Percentiles rank a stretch among this genome's conserved stretches.
phyloP scores from a whole-genome alignment of 257 asterid genomes.

The Gentiana macrophylla region DNA sequence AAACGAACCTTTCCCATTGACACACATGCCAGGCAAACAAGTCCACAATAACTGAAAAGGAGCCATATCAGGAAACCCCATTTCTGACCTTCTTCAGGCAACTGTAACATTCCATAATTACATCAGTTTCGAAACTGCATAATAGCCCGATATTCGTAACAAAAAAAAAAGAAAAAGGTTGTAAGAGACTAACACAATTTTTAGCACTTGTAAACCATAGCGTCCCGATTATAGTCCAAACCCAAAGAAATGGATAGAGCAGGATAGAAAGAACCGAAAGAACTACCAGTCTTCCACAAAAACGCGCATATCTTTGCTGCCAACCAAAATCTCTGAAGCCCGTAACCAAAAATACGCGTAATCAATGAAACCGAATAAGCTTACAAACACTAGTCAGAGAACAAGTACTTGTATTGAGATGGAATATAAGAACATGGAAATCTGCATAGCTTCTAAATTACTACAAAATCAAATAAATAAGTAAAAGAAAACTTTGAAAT shows the following conservation, averaged over 20 bases:
- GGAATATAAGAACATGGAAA: too few species aligned
- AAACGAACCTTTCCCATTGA: conserved; percentile 68
- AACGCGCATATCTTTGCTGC: conserved; percentile 79
- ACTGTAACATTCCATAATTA: conserved; percentile 26
- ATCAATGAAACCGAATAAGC: too few species aligned
- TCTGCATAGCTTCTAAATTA: too few species aligned
- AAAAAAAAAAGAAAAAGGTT: neutral
- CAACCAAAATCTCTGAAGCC: conserved; percentile 78
- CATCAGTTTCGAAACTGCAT: conserved; percentile 9
- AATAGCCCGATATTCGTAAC: neutral
- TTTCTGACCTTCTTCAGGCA: conserved; percentile 95
- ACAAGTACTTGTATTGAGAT: too few species aligned
- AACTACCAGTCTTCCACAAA: conserved; percentile 75
- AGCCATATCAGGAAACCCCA: conserved; percentile 99
- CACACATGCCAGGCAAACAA: conserved; percentile 70
- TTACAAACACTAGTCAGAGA: too few species aligned
- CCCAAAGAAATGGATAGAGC: conserved; percentile 81
- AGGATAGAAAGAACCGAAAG: conserved; percentile 62
- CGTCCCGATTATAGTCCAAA: conserved; percentile 86
- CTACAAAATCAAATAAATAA: too few species aligned
- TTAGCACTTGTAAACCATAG: conserved; percentile 77
- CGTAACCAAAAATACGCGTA: neutral
- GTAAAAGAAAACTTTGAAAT: too few species aligned
- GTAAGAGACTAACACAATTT: conserved; percentile 48
- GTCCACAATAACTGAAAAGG: conserved; percentile 96